Base-by-base conservation (phyloP, 2,329 filamentous ascomycete species). In the Tolypocladium cylindrosporum region DNA sequence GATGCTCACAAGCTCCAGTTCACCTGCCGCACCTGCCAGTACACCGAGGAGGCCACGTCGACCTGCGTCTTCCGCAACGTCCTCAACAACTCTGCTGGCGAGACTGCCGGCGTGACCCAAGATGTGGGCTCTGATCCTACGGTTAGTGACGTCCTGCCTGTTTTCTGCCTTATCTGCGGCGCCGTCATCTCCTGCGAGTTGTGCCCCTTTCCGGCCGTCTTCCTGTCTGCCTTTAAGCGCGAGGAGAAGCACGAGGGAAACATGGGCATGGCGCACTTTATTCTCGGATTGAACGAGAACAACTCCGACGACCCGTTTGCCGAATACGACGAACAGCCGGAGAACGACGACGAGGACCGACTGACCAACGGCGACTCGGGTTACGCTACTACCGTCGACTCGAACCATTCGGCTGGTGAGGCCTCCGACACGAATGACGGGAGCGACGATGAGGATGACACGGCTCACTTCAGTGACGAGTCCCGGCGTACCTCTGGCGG, bases 91-190 rank as follows among this genome's bases (percentile, higher is more conserved):
- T 89, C 90, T 60, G 89, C 93, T 34, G 91, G 92, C 68, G 94
- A 97, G 76, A 97, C 93, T 45, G 93, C 94, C 59, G 94, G 95
- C 76, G 93, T 97, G 68, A 97, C 93, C 61, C 91, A 96, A 75
- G 95, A 99, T 77, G 92, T 99, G 69, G 91, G 88, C 71, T 92
- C 90, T 70, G 94, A 99, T 83, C 94, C 94, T 75, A 99, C 95
- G 86, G 93, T 99, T 88, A 84, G 93, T 96, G 71, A 75, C 66
- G 65, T 72, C 70, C 69, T 73, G 69, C 70, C 69, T 61, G 63
- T 72, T 58, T 62, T 76, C 60, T 83, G 79, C 69, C 69, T 78
- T 57, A 68, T 72, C 60, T 82, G 79, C 65, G 79, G 78, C 62
- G 58, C 61, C 57, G 64, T 76, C 61, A 71, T 81, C 59, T 65